A percentile compares a stretch with the other conserved stretches of the same genome.
These are phyloP conservation scores for Penicillium odoratum DNA, from an alignment of 495 filamentous ascomycete genomes.

Conservation along the genomic window DNA sequence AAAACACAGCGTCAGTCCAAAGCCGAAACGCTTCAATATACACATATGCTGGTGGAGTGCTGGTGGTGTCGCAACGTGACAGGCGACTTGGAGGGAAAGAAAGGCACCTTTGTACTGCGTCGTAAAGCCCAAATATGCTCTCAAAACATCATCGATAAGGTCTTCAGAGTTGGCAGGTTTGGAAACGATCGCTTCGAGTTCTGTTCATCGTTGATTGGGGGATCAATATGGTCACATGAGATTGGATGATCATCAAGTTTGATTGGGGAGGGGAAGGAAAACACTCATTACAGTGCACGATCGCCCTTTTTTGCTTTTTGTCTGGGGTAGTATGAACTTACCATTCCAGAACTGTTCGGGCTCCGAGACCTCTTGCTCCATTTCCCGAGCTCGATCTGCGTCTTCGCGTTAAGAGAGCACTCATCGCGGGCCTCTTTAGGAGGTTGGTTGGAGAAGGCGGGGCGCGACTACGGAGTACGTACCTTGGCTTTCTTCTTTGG, in stretches of 20 bases:
- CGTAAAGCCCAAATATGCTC: constrained; percentile 78
- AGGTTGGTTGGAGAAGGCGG: constrained; percentile 28
- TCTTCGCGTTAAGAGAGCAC: constrained; percentile 37
- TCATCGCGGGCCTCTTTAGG: constrained; percentile 40
- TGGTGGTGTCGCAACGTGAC: background rate
- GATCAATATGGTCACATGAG: constrained; percentile 1
- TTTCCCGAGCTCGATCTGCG: constrained; percentile 46
- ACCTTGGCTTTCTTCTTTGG: background rate
- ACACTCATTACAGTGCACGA: background rate
- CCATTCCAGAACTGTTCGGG: constrained; percentile 94
- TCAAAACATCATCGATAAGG: constrained; percentile 81
- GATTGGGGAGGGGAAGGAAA: background rate
- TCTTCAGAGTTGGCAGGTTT: constrained; percentile 71
- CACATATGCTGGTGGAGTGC: background rate
- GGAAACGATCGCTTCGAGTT: constrained; percentile 78
- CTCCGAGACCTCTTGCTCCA: constrained; percentile 65
- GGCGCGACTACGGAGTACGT: constrained; percentile 12
- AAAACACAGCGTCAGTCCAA: background rate
- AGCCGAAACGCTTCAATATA: background rate
- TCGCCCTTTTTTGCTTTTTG: background rate
- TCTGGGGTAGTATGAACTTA: constrained; percentile 41
- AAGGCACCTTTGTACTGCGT: constrained; percentile 67
- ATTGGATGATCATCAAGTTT: constrained; percentile 9
- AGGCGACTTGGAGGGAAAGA: background rate
- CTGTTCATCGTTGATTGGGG: constrained; percentile 44